A percentile compares a stretch with the other conserved stretches of the same genome.
These are phyloP conservation scores for Leccinum subgranulosum DNA, from an alignment of 768 basidiomycete species.

Conservation along the genomic window DNA sequence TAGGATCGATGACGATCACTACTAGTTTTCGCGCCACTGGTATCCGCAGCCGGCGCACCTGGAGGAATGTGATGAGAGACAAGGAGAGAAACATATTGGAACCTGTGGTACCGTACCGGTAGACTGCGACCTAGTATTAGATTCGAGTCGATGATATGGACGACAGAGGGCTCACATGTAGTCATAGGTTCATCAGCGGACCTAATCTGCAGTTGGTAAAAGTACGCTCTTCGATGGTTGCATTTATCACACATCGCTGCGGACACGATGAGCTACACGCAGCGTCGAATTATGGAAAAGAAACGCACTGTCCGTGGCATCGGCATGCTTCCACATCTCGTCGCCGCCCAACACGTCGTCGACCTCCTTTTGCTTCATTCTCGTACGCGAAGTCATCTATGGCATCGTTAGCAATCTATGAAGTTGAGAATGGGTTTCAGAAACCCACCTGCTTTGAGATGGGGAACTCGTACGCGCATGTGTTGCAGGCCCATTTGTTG, in stretches of 20 bases:
- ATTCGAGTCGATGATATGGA: neutral
- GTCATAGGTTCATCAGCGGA: conserved; percentile 94
- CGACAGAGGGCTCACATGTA: conserved; percentile 18
- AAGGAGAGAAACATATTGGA: neutral
- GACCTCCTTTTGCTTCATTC: conserved; percentile 82
- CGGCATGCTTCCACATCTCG: conserved; percentile 92
- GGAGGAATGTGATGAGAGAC: conserved; percentile 1
- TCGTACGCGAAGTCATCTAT: conserved; percentile 89
- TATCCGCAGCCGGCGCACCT: conserved; percentile 64
- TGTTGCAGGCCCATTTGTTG: conserved; percentile 92
- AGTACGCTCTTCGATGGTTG: conserved; percentile 83
- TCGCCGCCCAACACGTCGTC: conserved; percentile 97
- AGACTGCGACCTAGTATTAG: conserved; percentile 44
- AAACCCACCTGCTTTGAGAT: conserved; percentile 22
- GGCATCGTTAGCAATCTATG: neutral
- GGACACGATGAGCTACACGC: neutral
- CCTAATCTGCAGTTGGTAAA: conserved; percentile 93
- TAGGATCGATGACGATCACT: neutral
- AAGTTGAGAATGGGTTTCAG: neutral
- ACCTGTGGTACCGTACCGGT: conserved; percentile 52
- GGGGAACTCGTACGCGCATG: conserved; percentile 89
- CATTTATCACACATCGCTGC: conserved; percentile 71
- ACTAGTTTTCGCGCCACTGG: conserved; percentile 68
- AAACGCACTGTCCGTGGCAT: conserved; percentile 69
- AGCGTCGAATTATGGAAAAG: neutral